Base-by-base conservation (phyloP, 345 rosid species). In the Moricandia arvensis region DNA sequence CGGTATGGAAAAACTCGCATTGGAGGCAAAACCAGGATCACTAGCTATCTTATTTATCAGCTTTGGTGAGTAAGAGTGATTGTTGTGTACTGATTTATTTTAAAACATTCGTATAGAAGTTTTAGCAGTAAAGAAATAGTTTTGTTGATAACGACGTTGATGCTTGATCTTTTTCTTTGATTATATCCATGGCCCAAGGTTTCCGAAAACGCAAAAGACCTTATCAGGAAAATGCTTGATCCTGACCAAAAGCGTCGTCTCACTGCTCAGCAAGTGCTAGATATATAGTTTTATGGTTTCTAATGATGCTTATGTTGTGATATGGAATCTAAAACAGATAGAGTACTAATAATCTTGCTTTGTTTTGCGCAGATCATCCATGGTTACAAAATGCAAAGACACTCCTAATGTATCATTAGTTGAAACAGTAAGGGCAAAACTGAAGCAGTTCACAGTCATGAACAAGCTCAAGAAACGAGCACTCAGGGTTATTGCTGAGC, bases 21-120 rank as follows among this genome's bases (percentile, higher is more conserved):
- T 82, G 80, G 96, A 96, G 81, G 89, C 91, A 45, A 92, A 88
- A 81, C 85, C 87, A 64, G 89, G 95, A 67, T 85, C 97, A 30
- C 93, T 96, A 33, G 77, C 87, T 63, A 80, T 96, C 75, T 81
- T 96, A 87, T 84, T 96, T 75, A 83, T 96, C 68, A 89, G 91
- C 86, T 86, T 85, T 82, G 98, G 99, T 93, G 35, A 75, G 53
- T 79, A 31, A 33, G 33, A 68, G 47, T 54, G 17, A 68, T 26
- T 73, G 66, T 9, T 21, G 59, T 61, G 51, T 68, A 51, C 64
- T 63, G 18, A 8, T 11, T 57, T 60, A 75, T 21, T 21, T 21
- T 21, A 21, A 21, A 21, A 21, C 24, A 21, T 21, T 21, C 24
- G 24, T 21, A 21, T 21, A 21, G 24, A 21, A 21, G 24, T 21